Conservation (phyloP, 192 early-diverging fungal species). For the Pilobolus umbonatus region DNA sequence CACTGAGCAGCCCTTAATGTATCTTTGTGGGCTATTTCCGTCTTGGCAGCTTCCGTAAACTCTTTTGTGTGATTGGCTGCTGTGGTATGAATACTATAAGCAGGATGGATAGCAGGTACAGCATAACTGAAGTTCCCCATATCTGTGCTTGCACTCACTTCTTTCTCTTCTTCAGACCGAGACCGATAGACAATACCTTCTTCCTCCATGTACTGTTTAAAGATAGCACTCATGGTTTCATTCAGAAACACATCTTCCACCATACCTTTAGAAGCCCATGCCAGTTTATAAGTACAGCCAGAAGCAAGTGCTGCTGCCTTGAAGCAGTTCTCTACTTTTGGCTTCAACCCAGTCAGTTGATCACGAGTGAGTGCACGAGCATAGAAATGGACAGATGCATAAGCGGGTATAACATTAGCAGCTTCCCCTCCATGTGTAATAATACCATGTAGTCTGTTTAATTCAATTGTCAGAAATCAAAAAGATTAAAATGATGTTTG, state of each 20-base stretch:
- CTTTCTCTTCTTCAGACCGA: conserved; percentile 24
- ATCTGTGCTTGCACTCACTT: conserved; percentile 56
- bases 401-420: conserved; percentile 53
- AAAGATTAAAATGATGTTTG: neutral
- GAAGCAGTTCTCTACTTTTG: conserved; percentile 43
- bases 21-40: conserved; percentile 50
- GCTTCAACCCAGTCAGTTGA: conserved; percentile 38
- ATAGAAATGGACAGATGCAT: conserved; percentile 40
- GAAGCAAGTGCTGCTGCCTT: conserved; percentile 52
- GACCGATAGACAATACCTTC: conserved; percentile 30
- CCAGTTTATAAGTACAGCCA: conserved; percentile 45
- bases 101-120: conserved; percentile 57
- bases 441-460: neutral
- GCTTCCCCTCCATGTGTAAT: conserved; percentile 6
- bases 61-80: conserved; percentile 58
- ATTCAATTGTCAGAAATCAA: neutral
- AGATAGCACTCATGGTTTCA: conserved; percentile 41
- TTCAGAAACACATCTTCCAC: conserved; percentile 61
- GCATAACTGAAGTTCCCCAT: conserved; percentile 70
- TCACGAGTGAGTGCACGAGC: conserved; percentile 43
- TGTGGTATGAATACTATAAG: conserved; percentile 39
- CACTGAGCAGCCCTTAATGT: conserved; percentile 50
- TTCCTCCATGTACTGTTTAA: conserved; percentile 44
- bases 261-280: conserved; percentile 32
- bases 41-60: conserved; percentile 55